Conservation (phyloP, 2,329 filamentous ascomycete species). For the Fusarium brachygibbosum region DNA sequence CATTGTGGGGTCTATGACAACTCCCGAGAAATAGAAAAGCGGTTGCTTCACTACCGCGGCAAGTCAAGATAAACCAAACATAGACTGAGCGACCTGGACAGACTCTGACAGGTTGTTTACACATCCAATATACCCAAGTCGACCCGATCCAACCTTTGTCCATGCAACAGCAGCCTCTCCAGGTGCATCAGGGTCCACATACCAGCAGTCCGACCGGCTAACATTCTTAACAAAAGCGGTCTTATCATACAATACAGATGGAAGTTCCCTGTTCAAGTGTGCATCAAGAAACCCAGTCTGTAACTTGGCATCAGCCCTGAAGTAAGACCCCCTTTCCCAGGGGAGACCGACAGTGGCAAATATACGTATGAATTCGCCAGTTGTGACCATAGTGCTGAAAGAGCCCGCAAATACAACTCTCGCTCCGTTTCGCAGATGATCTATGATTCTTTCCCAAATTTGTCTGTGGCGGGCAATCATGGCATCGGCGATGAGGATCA, state of each 20-base stretch:
- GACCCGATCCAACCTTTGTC: background rate
- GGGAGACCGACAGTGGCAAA: background rate
- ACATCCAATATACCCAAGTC: background rate
- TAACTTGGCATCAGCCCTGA: background rate
- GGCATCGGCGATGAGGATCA: background rate
- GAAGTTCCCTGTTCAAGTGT: fast-evolving
- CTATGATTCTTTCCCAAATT: background rate
- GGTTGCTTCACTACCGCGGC: too few relatives aligned
- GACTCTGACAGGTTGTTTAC: fast-evolving
- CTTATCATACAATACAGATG: fast-evolving
- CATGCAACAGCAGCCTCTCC: background rate
- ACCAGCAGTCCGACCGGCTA: background rate
- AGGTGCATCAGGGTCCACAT: background rate
- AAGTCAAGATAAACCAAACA: background rate
- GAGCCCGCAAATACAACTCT: background rate
- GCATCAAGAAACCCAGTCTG: too few relatives aligned
- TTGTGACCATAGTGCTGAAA: background rate
- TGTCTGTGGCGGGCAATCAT: background rate
- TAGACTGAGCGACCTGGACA: fast-evolving
- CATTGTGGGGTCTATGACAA: too few relatives aligned
- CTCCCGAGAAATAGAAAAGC: too few relatives aligned
- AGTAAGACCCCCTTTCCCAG: background rate
- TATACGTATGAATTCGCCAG: background rate
- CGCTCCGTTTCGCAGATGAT: background rate
- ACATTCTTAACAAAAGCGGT: background rate